Evolutionary conservation across 1,139 yeast species (phyloP), one percentile per base, ranked within the genome.

Genomic region (Hansenula lynferdii): DNA sequence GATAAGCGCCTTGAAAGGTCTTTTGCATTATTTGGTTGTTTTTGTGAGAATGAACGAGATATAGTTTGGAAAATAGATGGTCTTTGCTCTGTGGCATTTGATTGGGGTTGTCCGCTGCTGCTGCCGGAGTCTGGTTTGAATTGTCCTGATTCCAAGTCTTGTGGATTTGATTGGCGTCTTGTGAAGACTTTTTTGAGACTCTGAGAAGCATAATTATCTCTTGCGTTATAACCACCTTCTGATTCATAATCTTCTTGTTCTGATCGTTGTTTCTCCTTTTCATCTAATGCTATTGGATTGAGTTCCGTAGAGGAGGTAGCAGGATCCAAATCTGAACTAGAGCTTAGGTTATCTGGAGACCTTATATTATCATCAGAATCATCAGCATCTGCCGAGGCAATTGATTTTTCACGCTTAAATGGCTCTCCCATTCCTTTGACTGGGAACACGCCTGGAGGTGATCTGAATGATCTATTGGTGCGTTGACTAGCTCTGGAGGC

Each of bases 381-480:
- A 24, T 11, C 37, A 9, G 25, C 34, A 18, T 37, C 28, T 41
- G 38, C 52, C 8, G 62, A 50, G 25, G 62, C 61, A 40, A 82
- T 78, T 0, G 80, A 64, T 35, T 63, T 61, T 50, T 82, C 90
- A 40, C 73, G 64, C 17, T 58, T 59, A 30, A 73, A 54, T 2
- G 90, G 83, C 8, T 66, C 67, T 0, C 85, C 87, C 90, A 83
- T 82, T 3, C 86, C 92, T 48, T 68, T 67, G 1, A 84, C 89
- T 0, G 94, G 94, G 59, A 83, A 84, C 0, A 82, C 89, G 44
- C 85, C 85, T 25, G 73, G 75, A 2, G 92, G 94, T 1, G 89
- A 80, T 47, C 79, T 62, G 3, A 61, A 31, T 28, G 41, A 40
- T 8, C 35, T 16, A 9, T 29, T n/a, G 3, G 36, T 18, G 34